Evolutionary conservation across 2,329 filamentous ascomycete species (phyloP).

Genomic region (Penicillium sp.): DNA sequence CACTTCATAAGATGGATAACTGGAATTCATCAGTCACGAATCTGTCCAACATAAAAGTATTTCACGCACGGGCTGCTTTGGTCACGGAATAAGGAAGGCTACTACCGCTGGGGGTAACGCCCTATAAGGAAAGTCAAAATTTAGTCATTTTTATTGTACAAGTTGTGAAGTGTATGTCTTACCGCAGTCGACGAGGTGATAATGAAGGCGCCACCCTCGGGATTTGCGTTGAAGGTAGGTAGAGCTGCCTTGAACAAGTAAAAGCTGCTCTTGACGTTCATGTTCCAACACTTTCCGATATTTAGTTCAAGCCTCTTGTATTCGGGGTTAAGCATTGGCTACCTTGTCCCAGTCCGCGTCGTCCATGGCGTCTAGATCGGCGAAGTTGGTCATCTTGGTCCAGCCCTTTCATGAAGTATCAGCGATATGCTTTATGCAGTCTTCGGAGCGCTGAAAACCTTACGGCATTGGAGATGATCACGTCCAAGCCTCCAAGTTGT

Average conservation of each 20-base stretch:
- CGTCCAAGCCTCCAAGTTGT: constrained; percentile 71
- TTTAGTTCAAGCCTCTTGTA: not conserved
- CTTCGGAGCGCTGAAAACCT: constrained; percentile 17
- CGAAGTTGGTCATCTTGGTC: constrained; percentile 63
- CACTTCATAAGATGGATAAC: constrained; percentile 69
- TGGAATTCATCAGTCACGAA: constrained; percentile 14
- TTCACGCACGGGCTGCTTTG: constrained; percentile 67
- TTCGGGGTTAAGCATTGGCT: constrained; percentile 1
- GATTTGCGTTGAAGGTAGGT: constrained; percentile 63
- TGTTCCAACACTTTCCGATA: constrained; percentile 58
- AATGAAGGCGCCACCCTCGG: constrained; percentile 66
- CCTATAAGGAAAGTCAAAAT: constrained; percentile 37
- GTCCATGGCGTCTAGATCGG: constrained; percentile 60
- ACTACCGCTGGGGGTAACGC: constrained; percentile 56
- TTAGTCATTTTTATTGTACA: not conserved
- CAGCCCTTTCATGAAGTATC: constrained; percentile 53
- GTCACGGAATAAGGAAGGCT: constrained; percentile 75
- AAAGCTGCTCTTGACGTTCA: constrained; percentile 63
- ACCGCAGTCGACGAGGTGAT: constrained; percentile 67
- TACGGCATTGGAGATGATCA: constrained; percentile 76
- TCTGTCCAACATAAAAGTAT: not conserved
- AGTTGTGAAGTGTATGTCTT: constrained; percentile 20
- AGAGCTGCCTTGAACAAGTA: constrained; percentile 61
- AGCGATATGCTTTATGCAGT: not conserved
- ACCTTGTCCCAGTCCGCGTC: constrained; percentile 69